phyloP scores from a whole-genome alignment of 2,329 filamentous ascomycete species.

The Fusarium pilosicola region DNA sequence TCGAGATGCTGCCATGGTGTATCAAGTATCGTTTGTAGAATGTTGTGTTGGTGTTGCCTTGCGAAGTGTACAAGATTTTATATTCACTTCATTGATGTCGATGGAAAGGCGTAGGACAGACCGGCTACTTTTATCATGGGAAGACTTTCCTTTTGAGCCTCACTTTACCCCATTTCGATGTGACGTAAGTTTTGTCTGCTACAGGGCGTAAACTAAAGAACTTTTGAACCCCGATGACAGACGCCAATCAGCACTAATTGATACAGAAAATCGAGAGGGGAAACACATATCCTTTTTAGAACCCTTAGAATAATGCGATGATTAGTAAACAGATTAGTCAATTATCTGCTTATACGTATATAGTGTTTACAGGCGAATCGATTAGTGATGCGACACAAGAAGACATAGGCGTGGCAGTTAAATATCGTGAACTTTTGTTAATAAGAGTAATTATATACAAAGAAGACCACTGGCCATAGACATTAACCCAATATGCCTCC shows the following conservation, averaged over 20 bases:
- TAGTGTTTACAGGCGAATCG: fast-evolving
- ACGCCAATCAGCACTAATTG: background rate
- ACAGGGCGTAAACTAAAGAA: background rate
- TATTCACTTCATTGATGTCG: background rate
- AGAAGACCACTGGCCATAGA: background rate
- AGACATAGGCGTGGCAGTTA: background rate
- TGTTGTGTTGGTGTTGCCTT: background rate
- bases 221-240: background rate
- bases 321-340: no score
- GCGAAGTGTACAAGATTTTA: background rate
- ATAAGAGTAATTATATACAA: constrained; percentile 3
- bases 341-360: background rate
- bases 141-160: background rate
- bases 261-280: background rate
- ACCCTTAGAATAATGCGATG: background rate
- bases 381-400: background rate
- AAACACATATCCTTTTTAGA: background rate
- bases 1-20: constrained; percentile 12
- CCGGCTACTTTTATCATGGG: background rate
- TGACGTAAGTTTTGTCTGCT: constrained; percentile 1
- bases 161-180: background rate
- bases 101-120: background rate
- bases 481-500: background rate
- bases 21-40: no score
- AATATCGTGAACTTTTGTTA: background rate